phyloP scores from a whole-genome alignment of 345 rosid species.

The Aquilaria yunnanensis region DNA sequence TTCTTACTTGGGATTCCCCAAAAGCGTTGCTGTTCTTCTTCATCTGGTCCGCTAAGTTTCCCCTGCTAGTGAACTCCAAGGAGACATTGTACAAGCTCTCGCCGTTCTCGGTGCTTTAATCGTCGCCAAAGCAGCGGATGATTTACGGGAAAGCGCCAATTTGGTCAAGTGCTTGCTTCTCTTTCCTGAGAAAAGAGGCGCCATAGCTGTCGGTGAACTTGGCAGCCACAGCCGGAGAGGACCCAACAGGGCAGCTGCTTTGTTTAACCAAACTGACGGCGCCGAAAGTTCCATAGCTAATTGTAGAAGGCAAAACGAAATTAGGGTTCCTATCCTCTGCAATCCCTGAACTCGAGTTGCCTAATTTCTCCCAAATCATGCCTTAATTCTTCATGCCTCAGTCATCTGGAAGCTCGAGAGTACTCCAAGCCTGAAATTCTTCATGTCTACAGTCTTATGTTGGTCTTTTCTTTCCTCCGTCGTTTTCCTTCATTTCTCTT shows the following conservation, averaged over 20 bases:
- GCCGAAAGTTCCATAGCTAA: slow-evolving; percentile 63
- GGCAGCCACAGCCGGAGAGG: slow-evolving; percentile 50
- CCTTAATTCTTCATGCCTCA: no score
- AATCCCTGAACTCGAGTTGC: no score
- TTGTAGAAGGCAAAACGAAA: slow-evolving; percentile 4
- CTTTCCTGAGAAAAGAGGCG: slow-evolving; percentile 41
- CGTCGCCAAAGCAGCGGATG: slow-evolving; percentile 48
- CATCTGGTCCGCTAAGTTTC: slow-evolving; percentile 43
- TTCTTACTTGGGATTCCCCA: slow-evolving; percentile 47
- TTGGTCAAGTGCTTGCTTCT: slow-evolving; percentile 32
- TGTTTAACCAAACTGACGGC: slow-evolving; percentile 45
- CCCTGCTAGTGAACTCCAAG: slow-evolving; percentile 64
- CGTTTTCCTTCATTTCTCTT: no score
- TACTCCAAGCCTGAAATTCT: no score
- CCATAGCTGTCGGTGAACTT: slow-evolving; percentile 42
- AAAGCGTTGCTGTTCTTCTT: slow-evolving; percentile 30
- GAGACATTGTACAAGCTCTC: slow-evolving; percentile 47
- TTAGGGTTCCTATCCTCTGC: no score
- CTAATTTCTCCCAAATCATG: no score
- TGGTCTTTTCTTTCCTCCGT: no score
- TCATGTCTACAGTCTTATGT: no score
- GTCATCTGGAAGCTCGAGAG: no score
- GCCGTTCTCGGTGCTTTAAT: slow-evolving; percentile 31
- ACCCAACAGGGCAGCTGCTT: slow-evolving; percentile 8
- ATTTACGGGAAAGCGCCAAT: slow-evolving; percentile 43